Conservation (phyloP, 1,284 basidiomycete species). For the Laetiporus sulphureus region DNA sequence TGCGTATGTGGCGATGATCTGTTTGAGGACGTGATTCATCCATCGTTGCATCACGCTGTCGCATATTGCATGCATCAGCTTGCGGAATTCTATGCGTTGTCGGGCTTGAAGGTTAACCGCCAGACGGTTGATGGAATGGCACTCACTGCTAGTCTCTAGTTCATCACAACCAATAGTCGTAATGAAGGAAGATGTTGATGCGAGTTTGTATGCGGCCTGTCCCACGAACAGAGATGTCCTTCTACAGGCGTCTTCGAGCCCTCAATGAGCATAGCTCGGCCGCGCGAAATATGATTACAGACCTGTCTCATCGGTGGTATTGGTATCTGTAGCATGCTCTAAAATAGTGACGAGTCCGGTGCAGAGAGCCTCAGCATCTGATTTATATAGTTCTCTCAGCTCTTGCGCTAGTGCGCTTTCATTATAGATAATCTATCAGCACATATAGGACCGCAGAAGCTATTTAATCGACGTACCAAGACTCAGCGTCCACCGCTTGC, state of each 20-base stretch:
- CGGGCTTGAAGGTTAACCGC: too few relatives aligned
- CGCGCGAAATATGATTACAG: too few relatives aligned
- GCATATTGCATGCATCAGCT: conserved; percentile 31
- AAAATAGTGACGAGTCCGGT: conserved; percentile 33
- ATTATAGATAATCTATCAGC: neutral
- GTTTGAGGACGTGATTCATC: conserved; percentile 35
- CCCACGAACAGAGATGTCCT: conserved; percentile 34
- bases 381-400: conserved; percentile 37
- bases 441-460: too few relatives aligned
- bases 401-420: conserved; percentile 32
- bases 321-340: conserved; percentile 25
- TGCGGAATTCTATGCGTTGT: conserved; percentile 39
- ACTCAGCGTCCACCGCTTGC: conserved; percentile 29
- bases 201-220: conserved; percentile 30
- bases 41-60: conserved; percentile 41
- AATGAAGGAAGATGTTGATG: conserved; percentile 36
- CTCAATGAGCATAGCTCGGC: too few relatives aligned
- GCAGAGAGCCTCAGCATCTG: conserved; percentile 42
- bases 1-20: conserved; percentile 16
- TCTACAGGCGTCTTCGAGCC: too few relatives aligned
- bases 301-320: conserved; percentile 30
- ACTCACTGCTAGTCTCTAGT: too few relatives aligned
- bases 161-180: conserved; percentile 36
- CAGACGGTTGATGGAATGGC: too few relatives aligned
- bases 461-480: conserved; percentile 35